These are phyloP conservation scores for Oryza meridionalis DNA, from an alignment of 176 grass and related monocot species.

Conservation along the genomic window DNA sequence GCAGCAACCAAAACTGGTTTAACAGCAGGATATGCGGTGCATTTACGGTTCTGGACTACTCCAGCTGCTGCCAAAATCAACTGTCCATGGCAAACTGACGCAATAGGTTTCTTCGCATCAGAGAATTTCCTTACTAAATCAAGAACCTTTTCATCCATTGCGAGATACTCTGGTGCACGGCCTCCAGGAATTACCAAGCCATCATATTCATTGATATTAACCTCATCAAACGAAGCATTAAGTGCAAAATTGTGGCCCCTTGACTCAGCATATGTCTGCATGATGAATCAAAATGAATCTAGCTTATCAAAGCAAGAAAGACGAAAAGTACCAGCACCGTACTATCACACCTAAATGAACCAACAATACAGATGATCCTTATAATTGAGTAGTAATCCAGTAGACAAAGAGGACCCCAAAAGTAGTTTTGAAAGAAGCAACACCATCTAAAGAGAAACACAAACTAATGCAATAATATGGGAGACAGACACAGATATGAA, in stretches of 20 bases:
- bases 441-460: too few relatives aligned
- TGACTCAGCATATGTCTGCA: slow-evolving; percentile 82
- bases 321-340: background rate
- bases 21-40: slow-evolving; percentile 68
- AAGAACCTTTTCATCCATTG: slow-evolving; percentile 68
- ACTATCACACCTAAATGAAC: background rate
- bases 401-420: too few relatives aligned
- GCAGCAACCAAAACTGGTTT: slow-evolving; percentile 84
- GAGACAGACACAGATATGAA: too few relatives aligned
- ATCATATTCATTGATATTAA: slow-evolving; percentile 55
- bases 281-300: slow-evolving; percentile 17
- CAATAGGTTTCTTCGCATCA: slow-evolving; percentile 63
- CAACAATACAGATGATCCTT: background rate
- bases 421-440: too few relatives aligned
- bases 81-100: slow-evolving; percentile 90
- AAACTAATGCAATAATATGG: too few relatives aligned
- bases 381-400: too few relatives aligned
- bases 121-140: slow-evolving; percentile 64
- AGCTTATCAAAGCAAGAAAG: background rate
- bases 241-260: slow-evolving; percentile 91
- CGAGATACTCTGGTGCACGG: slow-evolving; percentile 87
- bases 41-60: slow-evolving; percentile 60
- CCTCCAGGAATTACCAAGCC: slow-evolving; percentile 91
- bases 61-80: slow-evolving; percentile 83
- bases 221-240: slow-evolving; percentile 71